These are phyloP conservation scores for Boechera divaricarpa DNA, from an alignment of 345 rosid genomes.

Conservation along the genomic window DNA sequence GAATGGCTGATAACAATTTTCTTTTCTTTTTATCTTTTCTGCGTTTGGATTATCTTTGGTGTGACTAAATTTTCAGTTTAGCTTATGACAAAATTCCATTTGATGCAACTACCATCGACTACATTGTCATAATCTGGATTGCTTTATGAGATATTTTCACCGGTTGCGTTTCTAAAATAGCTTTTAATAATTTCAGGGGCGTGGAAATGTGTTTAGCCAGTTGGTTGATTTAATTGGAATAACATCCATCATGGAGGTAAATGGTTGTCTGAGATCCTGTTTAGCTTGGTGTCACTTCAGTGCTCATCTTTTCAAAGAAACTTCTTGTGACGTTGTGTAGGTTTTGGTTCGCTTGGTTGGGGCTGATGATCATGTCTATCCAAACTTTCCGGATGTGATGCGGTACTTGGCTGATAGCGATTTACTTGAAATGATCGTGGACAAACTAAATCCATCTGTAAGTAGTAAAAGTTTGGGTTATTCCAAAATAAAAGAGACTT, in stretches of 20 bases:
- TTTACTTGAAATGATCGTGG: conserved; percentile 85
- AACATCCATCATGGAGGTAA: conserved; percentile 94
- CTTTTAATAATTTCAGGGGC: conserved; percentile 60
- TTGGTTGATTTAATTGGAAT: conserved; percentile 88
- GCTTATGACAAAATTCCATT: conserved; percentile 40
- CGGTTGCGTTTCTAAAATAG: not conserved
- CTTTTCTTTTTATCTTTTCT: not conserved
- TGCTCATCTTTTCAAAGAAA: conserved; percentile 25
- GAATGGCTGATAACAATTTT: not conserved
- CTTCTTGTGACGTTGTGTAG: conserved; percentile 38
- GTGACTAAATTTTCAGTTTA: conserved; percentile 11
- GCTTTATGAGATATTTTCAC: conserved; percentile 6
- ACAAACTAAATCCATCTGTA: conserved; percentile 84
- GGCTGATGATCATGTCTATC: conserved; percentile 81
- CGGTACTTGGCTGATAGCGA: conserved; percentile 83
- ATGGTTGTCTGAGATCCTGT: conserved; percentile 42
- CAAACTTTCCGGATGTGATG: conserved; percentile 69
- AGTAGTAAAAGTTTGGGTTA: conserved; percentile 42
- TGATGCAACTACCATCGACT: not conserved
- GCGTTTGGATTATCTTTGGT: conserved; percentile 22
- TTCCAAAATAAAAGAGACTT: not conserved
- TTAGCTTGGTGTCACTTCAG: conserved; percentile 16
- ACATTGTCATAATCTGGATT: conserved; percentile 16
- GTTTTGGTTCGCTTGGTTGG: conserved; percentile 87
- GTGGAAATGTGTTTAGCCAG: conserved; percentile 63